Base-by-base conservation (phyloP, 192 early-diverging fungal species). In the Coemansia reversa region DNA sequence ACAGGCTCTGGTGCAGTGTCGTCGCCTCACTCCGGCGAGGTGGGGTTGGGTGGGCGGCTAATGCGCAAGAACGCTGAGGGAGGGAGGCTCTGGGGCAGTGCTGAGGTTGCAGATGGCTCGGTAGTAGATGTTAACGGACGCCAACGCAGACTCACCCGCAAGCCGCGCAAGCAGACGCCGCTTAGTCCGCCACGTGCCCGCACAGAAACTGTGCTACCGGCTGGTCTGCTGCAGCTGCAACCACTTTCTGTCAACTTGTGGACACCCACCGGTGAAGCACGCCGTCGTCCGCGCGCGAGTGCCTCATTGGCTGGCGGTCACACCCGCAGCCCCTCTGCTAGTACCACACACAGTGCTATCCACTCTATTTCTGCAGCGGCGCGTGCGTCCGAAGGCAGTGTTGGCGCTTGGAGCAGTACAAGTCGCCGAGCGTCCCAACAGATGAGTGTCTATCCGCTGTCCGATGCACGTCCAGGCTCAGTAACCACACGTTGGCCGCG, bases 91-190 rank as follows among this genome's bases (percentile, higher is more conserved):
- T 70, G 74, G 65, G 51, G 74, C 20, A 32, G 35, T 58, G 2
- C 39, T 62, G 48, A 53, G 45, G 18, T 8, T 27, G 51, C 51
- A 25, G 53, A 18, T 49, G 29, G 29, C 30, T 33, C 24, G 3
- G 39, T 28, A 11, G 60, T 20, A 5, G 20, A 24, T 57, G 18
- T 14, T 22, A 58, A 11, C 3, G 23, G 5, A 23, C 58, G 65
- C 47, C 71, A 74, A 24, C 63, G 47, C 12, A 73, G 72, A 45
- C 72, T 79, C 18, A 66, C 70, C 67, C 76, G 76, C 33, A 70
- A 63, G 65, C 52, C 51, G 58, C 60, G 66, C 55, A 63, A 56
- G 50, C 52, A 65, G 33, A 25, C 50, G 39, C 23, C 14, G 27
- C 12, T 19, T 6, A 47, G 51, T 16, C 53, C 53, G 53, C 8